These are phyloP conservation scores for Phyllosticta ampelicida DNA, from an alignment of 2,329 filamentous ascomycete genomes.

Conservation along the genomic window DNA sequence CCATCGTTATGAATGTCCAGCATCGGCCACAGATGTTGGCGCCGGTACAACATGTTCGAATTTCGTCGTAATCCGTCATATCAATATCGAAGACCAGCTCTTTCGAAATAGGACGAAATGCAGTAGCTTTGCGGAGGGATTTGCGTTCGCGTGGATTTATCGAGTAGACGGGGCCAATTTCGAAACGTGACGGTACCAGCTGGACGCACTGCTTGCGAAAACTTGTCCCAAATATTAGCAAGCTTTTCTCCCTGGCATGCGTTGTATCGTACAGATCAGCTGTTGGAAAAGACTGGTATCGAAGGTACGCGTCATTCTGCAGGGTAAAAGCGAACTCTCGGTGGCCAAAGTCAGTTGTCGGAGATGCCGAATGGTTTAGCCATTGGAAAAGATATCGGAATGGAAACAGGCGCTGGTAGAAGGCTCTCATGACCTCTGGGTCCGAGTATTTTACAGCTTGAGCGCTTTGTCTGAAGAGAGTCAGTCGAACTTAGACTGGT, in stretches of 20 bases:
- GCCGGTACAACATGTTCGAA: slow-evolving; percentile 88
- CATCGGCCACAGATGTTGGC: slow-evolving; percentile 90
- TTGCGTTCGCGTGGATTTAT: slow-evolving; percentile 92
- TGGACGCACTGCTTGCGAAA: slow-evolving; percentile 85
- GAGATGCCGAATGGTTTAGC: slow-evolving; percentile 86
- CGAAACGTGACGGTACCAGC: slow-evolving; percentile 85
- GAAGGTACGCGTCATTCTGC: slow-evolving; percentile 82
- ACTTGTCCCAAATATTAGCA: slow-evolving; percentile 30
- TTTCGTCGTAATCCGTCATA: slow-evolving; percentile 96
- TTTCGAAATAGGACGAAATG: slow-evolving; percentile 81
- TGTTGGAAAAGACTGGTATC: slow-evolving; percentile 72
- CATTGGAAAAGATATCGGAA: slow-evolving; percentile 94
- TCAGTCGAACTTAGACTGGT: neutral
- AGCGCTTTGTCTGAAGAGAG: slow-evolving; percentile 15
- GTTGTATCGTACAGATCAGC: slow-evolving; percentile 45
- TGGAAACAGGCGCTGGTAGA: slow-evolving; percentile 92
- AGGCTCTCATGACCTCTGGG: slow-evolving; percentile 77
- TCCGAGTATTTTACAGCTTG: slow-evolving; percentile 48
- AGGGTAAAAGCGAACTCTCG: slow-evolving; percentile 94
- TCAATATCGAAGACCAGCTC: slow-evolving; percentile 99
- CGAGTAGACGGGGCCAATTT: slow-evolving; percentile 95
- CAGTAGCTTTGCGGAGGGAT: slow-evolving; percentile 63
- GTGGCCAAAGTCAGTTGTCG: slow-evolving; percentile 79
- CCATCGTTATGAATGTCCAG: slow-evolving; percentile 97
- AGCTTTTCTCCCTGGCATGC: neutral